Base-by-base conservation (phyloP, 2,329 filamentous ascomycete genomes). In the Plectosphaerella sp. region DNA sequence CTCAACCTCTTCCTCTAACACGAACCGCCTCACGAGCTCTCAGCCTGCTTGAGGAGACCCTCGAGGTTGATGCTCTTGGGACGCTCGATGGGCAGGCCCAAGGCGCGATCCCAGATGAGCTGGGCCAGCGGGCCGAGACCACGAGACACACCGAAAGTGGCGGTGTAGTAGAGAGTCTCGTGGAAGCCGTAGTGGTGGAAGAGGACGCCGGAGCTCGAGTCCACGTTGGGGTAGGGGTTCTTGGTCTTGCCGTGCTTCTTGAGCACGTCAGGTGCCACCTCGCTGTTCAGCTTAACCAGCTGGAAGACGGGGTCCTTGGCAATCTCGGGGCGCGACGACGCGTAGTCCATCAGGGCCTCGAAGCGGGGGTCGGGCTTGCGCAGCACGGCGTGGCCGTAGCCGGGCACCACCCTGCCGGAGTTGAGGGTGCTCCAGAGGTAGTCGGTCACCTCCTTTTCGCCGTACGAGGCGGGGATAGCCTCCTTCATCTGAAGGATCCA, bases 121-220 rank as follows among this genome's bases (percentile, higher is more conserved):
- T 99, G 94, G 43, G 91, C 91, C 47, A 99, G 79, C 20, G 94
- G 94, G 8, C 94, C 94, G 15, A 99, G 77, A 50, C 84, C 84
- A 60, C 84, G 75, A 54, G 81, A 85, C 12, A 88, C 84, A 56
- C 84, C 85, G 58, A 88, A 88, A 0, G 84, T 87, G 53, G 83
- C 84, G 4, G 84, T 87, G 76, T 97, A 99, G 79, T 97, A 99
- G 11, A 97, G 80, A 0, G 93, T 96, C 77, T 97, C 91, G 69
- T 89, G 88, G 84, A 99, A 96, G 53, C 93, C 94, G 69, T 96
- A 99, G 77, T 97, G 91, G 73, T 97, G 87, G 84, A 99, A 97
- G 47, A 99, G 80, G 6, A 97, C 92, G 58, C 94, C 94, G 1
- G 91, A 96, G 57, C 84, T 87, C 47, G 88, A 91, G 72, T 99